Conservation (phyloP, 2,329 filamentous ascomycete species). For the Colletotrichum horii region DNA sequence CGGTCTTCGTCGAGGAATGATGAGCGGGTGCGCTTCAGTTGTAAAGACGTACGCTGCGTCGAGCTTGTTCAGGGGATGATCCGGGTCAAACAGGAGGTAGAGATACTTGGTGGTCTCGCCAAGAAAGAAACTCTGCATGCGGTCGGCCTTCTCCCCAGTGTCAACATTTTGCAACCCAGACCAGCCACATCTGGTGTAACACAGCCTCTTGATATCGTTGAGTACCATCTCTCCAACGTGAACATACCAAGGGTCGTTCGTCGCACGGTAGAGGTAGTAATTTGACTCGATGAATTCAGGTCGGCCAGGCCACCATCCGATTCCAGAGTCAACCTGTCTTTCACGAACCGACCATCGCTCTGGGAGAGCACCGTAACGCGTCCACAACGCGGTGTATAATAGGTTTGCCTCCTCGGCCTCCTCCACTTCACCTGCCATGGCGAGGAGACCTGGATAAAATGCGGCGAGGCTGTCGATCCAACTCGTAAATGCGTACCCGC, state of each 20-base stretch:
- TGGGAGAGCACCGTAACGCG: slow-evolving; percentile 88
- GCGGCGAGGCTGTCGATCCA: slow-evolving; percentile 98
- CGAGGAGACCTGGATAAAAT: slow-evolving; percentile 90
- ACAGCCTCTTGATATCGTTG: slow-evolving; percentile 84
- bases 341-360: slow-evolving; percentile 92
- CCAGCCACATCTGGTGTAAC: slow-evolving; percentile 92
- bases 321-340: slow-evolving; percentile 81
- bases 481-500: slow-evolving; percentile 84
- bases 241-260: slow-evolving; percentile 93
- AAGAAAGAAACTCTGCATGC: slow-evolving; percentile 99
- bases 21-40: slow-evolving; percentile 91
- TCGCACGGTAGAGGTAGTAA: slow-evolving; percentile 94
- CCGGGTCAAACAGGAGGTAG: slow-evolving; percentile 85
- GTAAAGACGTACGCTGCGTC: slow-evolving; percentile 93
- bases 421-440: slow-evolving; percentile 85
- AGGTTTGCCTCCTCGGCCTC: slow-evolving; percentile 91
- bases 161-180: slow-evolving; percentile 84
- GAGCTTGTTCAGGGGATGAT: slow-evolving; percentile 85
- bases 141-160: slow-evolving; percentile 84
- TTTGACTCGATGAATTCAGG: slow-evolving; percentile 98
- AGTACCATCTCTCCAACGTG: slow-evolving; percentile 96
- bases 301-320: slow-evolving; percentile 93
- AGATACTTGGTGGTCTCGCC: slow-evolving; percentile 97
- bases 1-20: slow-evolving; percentile 67
- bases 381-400: slow-evolving; percentile 93